Base-by-base conservation (phyloP, 345 rosid genomes). In the Acer campestre region DNA sequence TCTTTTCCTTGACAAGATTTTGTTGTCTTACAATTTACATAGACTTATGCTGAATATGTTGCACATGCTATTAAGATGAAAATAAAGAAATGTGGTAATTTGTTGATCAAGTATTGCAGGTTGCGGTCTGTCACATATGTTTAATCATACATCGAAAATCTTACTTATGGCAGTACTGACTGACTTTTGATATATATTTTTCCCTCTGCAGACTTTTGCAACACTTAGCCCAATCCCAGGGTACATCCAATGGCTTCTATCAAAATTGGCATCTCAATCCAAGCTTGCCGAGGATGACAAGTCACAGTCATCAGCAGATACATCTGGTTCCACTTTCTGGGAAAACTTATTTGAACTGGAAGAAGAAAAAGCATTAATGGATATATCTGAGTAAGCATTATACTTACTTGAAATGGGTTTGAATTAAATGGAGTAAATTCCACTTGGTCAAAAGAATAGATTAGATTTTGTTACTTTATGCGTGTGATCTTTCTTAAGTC, bases 211-310 rank as follows among this genome's bases (percentile, higher is more conserved):
- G 99, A 90, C 79, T 75, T 96, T 94, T 89, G 98, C 93, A 62
- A 96, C 99, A 9, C 89, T 94, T 66, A 96, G 98, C 79, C 98
- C 98, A 73, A 91, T 96, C 73, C 97, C 95, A 51, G 99, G 97
- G 63, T 96, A 79, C 80, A 90, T 92, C 92, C 93, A 85, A 71
- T 94, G 99, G 98, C 86, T 96, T 61, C 78, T 90, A 12, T 86
- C 98, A 4, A 96, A 94, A 86, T 78, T 96, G 89, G 91, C 91
- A 73, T 89, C 98, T 73, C 99, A 90, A 61, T 84, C 88, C 49
- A 86, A 77, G 81, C 86, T 95, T 65, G 83, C 94, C 73, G 89
- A 84, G 82, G 84, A 80, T 68, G 86, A 75, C 71, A 73, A 48
- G 20, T 77, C 85, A 38, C 51, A 79, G 58, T 58, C 89, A 75